Base-by-base conservation (phyloP, 371 early-diverging fungal species). In the Choanephora cucurbitarum region DNA sequence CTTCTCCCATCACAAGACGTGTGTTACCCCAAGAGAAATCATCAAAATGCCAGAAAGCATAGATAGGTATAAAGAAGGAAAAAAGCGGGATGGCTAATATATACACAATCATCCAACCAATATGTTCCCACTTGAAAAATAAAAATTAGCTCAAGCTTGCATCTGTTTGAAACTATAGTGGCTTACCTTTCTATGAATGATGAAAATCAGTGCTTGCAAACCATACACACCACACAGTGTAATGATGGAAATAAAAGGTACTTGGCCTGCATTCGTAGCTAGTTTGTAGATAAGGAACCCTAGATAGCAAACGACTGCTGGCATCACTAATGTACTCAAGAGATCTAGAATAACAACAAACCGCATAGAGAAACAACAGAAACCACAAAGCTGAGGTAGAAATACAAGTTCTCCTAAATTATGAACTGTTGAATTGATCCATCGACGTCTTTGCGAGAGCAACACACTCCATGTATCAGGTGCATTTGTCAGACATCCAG, bases 11-110 rank as follows among this genome's bases (percentile, higher is more conserved):
- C 0, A 92, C 91, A 39, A 88, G 66, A 61, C 98, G 89, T 21
- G 98, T 97, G 66, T 95, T 94, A 63, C 98, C 98, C 97, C 98
- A 96, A 8, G 92, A 92, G 68, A 96, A 95, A 66, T 96, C 96
- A 69, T 97, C 96, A 81, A 96, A 93, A 73, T 94, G 93, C 95
- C 94, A 95, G 88, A 95, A 94, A 19, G 91, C 79, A 62, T 92
- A 93, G 47, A 93, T 55, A 9, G 92, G 92, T 44, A 92, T 82
- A 42, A 88, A 77, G 67, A 91, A 91, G 15, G 88, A 81, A 66
- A 88, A 93, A 47, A 93, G 64, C 0, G 93, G 93, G 55, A 92
- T 88, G 7, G 93, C 91, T 42, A 90, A 57, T 31, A 93, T 79
- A 60, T 93, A 91, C 33, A 97, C 88, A 52, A 95, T 85, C 93